Base-by-base conservation (phyloP, 2,329 filamentous ascomycete species). In the Penicillium decumbens region DNA sequence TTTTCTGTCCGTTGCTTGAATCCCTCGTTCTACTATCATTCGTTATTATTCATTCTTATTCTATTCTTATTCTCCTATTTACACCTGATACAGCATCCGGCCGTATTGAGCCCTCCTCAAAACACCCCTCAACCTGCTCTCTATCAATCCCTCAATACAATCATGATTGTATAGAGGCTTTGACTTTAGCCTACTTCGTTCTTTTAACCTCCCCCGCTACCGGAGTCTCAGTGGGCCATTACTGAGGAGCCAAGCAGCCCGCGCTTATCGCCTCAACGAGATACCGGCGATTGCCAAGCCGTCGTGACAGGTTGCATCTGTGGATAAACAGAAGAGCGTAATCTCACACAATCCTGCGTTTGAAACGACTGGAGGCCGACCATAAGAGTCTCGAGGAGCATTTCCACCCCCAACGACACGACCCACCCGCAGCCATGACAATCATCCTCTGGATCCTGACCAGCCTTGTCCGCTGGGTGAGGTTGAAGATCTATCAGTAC, bases 401-500 rank as follows among this genome's bases (percentile, higher is more conserved):
- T 20, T 20, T 37, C n/a, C 18, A 37, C 20, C 3, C 18, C 9
- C 33, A 37, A 10, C 32, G n/a, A 9, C n/a, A 6, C 9, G 15
- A 35, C 33, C 12, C 27, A 7, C 23, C 23, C 18, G 32, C 44
- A 48, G 54, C 42, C 45, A 69, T 68, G 64, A 45, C 58, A 13
- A 45, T 63, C 44, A 42, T 62, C 23, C 58, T 69, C 53, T 68
- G 67, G 58, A 44, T 66, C 53, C 72, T 80, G 9, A 75, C 77
- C 24, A 72, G 73, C 28, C 68, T 95, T 63, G 81, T 88, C 58
- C 84, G 85, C 71, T 96, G 91, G 89, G 79, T 97, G 60, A 85
- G 90, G 72, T 82, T 91, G 72, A 98, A 98, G 80, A 85, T 91
- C 70, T 96, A 97, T 78, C 93, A 97, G 77, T 90, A 97, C 69